Conservation (phyloP, 768 basidiomycete species). For the Amyloporia xantha region DNA sequence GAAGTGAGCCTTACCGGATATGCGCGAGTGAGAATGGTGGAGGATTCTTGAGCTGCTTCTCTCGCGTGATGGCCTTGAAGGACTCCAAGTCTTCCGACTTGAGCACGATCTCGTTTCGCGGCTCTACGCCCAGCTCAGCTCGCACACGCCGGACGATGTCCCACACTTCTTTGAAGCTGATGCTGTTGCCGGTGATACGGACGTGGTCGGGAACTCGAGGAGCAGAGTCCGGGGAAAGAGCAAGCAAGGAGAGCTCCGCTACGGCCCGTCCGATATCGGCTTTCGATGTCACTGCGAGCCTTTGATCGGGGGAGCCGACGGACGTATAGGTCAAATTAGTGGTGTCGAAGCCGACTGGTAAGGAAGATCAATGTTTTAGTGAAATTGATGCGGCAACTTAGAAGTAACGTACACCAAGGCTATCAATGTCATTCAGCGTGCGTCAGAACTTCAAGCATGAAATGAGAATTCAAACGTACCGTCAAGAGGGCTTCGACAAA, state of each 20-base stretch:
- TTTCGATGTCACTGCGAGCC: slow-evolving; percentile 10
- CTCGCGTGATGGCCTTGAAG: slow-evolving; percentile 9
- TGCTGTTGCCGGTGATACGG: slow-evolving; percentile 13
- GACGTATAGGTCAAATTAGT: slow-evolving; percentile 11
- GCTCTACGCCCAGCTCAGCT: neutral
- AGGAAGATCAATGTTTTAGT: neutral
- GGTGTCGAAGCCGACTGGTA: slow-evolving; percentile 18
- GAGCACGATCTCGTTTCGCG: slow-evolving; percentile 10
- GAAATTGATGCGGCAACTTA: neutral
- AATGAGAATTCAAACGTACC: slow-evolving; percentile 3
- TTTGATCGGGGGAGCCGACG: slow-evolving; percentile 11
- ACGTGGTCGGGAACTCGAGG: slow-evolving; percentile 14
- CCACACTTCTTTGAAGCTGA: slow-evolving; percentile 8
- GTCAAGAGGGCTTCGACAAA: slow-evolving; percentile 12
- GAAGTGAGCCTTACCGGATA: slow-evolving; percentile 6
- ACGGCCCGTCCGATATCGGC: slow-evolving; percentile 16
- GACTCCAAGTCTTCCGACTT: slow-evolving; percentile 9
- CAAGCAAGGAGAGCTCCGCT: slow-evolving; percentile 14
- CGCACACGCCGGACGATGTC: slow-evolving; percentile 5
- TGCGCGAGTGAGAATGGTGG: neutral
- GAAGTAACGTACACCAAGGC: slow-evolving; percentile 2
- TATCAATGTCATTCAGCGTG: neutral
- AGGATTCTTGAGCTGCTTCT: slow-evolving; percentile 3
- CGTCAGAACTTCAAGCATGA: neutral
- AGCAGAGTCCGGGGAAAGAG: slow-evolving; percentile 10